Evolutionary conservation across 2,329 filamentous ascomycete genomes (phyloP).

Genomic region (Calonectria montana): DNA sequence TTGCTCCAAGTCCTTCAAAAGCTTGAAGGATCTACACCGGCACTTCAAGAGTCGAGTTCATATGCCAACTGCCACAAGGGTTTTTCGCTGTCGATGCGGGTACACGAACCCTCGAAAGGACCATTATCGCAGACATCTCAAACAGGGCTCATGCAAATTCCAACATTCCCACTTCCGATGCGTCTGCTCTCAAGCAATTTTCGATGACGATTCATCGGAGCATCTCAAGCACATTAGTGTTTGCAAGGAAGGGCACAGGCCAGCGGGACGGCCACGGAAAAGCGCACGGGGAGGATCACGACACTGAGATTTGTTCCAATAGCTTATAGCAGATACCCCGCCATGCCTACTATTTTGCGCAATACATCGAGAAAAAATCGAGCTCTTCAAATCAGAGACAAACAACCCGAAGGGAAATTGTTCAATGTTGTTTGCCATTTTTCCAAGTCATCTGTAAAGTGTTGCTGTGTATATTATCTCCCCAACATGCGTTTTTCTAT

Average conservation of each 20-base stretch:
- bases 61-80: not conserved
- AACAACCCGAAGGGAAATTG: no score
- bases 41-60: conserved; percentile 4
- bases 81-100: not conserved
- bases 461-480: no score
- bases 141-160: not conserved
- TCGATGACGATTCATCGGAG: not conserved
- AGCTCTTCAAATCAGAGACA: no score
- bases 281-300: not conserved
- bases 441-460: no score
- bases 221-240: not conserved
- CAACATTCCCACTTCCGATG: not conserved
- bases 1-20: not conserved
- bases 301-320: not conserved
- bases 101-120: conserved; percentile 7
- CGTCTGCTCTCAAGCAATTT: not conserved
- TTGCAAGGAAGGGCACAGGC: conserved; percentile 5
- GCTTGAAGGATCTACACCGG: not conserved
- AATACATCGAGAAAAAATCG: no score
- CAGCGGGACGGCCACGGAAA: not conserved
- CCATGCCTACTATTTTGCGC: no score
- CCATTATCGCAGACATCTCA: conserved; percentile 7
- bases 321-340: not conserved
- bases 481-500: no score
- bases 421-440: no score